Evolutionary conservation across 768 basidiomycete species (phyloP), one percentile per base, ranked within the genome.

Genomic region (Suillus cothurnatus): DNA sequence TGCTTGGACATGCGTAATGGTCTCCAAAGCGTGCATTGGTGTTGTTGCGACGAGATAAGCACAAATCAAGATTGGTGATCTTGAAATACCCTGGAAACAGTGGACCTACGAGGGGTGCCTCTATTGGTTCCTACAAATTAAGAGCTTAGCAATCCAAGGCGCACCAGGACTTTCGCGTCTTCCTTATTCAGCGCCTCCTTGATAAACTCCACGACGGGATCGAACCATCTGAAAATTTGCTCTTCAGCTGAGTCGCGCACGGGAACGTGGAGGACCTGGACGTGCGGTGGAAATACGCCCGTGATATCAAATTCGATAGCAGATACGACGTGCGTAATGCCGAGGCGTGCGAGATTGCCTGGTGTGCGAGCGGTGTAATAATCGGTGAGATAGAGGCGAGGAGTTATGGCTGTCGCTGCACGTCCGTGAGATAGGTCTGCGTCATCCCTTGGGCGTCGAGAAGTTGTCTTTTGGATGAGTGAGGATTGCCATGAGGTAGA

Each of bases 271-370:
- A 93, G 74, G 28, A 71, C 77, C 26, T 76, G 74, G 63, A 91
- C 81, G 2, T 26, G 63, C 17, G 64, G 60, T 11, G 70, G 71
- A 26, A 78, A 74, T 12, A 69, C 68, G 53, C 56, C 63, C 45
- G 68, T 60, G 47, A 75, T 31, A 23, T 77, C 76, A 41, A 76
- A 68, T 63, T 92, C 89, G 55, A 92, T 66, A 38, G 88, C 82
- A 31, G 88, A 89, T 32, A 93, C 75, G 66, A 93, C 78, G 76
- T 93, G 92, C 1, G 92, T 93, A 68, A 92, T 85, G 15, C 89
- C 88, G 7, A 91, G 82, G 26, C 75, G 76, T 14, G 69, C 64
- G n/a, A 92, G 78, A 63, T 81, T 80, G 5, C 80, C 78, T 14
- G 73, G 73, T 70, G 86, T 76, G 31, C 73, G 74, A n/a, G 88